These are phyloP conservation scores for Gastrodia elata DNA, from an alignment of 106 monocot genomes.

Conservation along the genomic window DNA sequence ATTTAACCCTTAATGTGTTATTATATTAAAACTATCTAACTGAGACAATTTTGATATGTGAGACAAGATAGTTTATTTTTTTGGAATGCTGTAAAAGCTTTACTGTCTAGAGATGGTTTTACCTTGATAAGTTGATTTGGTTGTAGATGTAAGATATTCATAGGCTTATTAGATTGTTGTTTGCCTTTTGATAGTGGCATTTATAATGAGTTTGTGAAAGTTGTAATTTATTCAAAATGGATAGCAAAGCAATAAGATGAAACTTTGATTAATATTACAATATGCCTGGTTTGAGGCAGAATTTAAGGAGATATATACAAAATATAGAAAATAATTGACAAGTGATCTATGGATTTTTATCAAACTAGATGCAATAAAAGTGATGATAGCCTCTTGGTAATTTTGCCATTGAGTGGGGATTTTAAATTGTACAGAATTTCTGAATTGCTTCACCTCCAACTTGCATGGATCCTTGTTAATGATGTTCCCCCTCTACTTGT, in stretches of 20 bases:
- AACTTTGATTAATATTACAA: neutral
- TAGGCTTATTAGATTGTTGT: neutral
- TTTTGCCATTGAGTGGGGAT: no score
- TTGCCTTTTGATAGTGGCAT: neutral
- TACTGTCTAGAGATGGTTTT: neutral
- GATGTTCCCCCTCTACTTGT: no score
- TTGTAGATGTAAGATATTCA: neutral
- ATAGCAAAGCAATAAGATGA: neutral
- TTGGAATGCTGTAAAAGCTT: neutral
- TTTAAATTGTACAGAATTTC: no score
- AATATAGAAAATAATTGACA: neutral
- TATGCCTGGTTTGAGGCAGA: neutral
- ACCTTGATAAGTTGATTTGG: neutral
- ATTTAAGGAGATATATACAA: neutral
- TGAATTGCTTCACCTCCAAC: no score
- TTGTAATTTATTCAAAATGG: neutral
- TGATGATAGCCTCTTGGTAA: neutral
- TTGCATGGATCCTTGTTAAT: no score
- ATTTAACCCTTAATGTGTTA: neutral
- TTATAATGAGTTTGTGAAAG: neutral
- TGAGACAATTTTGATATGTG: neutral
- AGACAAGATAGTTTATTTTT: neutral
- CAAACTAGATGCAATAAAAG: neutral
- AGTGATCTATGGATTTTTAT: neutral
- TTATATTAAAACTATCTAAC: neutral